phyloP scores from a whole-genome alignment of 2,329 filamentous ascomycete genomes.

The Diaporthe citriasiana region DNA sequence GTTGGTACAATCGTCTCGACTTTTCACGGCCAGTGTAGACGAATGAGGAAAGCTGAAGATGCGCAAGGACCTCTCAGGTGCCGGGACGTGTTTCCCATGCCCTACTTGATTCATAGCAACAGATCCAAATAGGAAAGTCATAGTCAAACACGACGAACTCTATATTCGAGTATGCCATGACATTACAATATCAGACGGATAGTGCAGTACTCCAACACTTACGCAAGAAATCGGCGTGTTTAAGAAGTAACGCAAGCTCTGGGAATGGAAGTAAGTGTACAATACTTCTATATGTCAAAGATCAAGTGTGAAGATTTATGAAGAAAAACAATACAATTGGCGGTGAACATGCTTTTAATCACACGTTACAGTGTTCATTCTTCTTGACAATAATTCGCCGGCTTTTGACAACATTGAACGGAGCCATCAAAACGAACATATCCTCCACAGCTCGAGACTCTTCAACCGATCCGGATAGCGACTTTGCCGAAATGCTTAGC shows the following conservation, averaged over 20 bases:
- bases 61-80: background rate
- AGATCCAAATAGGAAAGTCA: background rate
- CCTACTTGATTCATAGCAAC: background rate
- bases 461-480: conserved; percentile 60
- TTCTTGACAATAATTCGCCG: background rate
- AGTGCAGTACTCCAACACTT: background rate
- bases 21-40: no score
- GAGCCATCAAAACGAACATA: background rate
- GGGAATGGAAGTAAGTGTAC: background rate
- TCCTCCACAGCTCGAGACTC: no score
- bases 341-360: background rate
- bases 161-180: background rate
- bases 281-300: background rate
- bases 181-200: background rate
- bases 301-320: background rate
- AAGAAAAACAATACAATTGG: background rate
- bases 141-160: background rate
- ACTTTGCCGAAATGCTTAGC: conserved; percentile 71
- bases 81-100: background rate
- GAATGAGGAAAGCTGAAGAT: background rate
- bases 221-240: background rate
- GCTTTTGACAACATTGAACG: background rate
- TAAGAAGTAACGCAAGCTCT: no score
- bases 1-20: background rate
- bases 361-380: background rate